Conservation (phyloP, 2,329 filamentous ascomycete species). For the Curvularia hawaiiensis region DNA sequence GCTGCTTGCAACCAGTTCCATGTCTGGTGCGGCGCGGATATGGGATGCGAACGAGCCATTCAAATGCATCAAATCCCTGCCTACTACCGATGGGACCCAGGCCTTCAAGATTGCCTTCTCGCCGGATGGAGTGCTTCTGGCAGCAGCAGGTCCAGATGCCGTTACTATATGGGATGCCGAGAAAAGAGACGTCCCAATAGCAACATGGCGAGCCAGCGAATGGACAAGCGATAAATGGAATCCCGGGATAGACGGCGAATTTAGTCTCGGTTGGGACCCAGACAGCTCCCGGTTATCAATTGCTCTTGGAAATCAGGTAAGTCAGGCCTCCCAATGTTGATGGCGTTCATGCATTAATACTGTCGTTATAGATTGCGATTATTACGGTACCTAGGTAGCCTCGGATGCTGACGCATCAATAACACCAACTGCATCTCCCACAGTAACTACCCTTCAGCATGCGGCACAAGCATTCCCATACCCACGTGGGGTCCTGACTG, state of each 20-base stretch:
- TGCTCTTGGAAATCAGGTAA: slow-evolving; percentile 47
- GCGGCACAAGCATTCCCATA: neutral
- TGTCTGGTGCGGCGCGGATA: slow-evolving; percentile 48
- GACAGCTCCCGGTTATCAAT: slow-evolving; percentile 46
- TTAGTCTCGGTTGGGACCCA: slow-evolving; percentile 47
- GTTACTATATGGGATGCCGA: slow-evolving; percentile 53
- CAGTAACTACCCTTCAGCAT: neutral
- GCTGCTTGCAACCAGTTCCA: slow-evolving; percentile 49
- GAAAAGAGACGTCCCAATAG: slow-evolving; percentile 42
- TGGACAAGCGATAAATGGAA: slow-evolving; percentile 38
- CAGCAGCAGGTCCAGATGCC: slow-evolving; percentile 51
- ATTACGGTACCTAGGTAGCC: slow-evolving; percentile 39
- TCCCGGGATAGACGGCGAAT: slow-evolving; percentile 40
- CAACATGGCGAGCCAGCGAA: slow-evolving; percentile 43
- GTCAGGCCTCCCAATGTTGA: slow-evolving; percentile 2
- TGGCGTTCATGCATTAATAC: slow-evolving; percentile 10
- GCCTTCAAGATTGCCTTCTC: slow-evolving; percentile 53
- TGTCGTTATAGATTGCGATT: slow-evolving; percentile 39
- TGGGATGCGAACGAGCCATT: slow-evolving; percentile 50
- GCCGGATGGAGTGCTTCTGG: slow-evolving; percentile 50
- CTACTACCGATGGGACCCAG: slow-evolving; percentile 40
- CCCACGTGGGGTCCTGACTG: neutral
- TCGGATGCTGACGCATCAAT: neutral
- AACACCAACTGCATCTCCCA: neutral
- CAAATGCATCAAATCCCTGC: slow-evolving; percentile 35